Base-by-base conservation (phyloP, 257 asterid genomes). In the Nemophila menziesii region DNA sequence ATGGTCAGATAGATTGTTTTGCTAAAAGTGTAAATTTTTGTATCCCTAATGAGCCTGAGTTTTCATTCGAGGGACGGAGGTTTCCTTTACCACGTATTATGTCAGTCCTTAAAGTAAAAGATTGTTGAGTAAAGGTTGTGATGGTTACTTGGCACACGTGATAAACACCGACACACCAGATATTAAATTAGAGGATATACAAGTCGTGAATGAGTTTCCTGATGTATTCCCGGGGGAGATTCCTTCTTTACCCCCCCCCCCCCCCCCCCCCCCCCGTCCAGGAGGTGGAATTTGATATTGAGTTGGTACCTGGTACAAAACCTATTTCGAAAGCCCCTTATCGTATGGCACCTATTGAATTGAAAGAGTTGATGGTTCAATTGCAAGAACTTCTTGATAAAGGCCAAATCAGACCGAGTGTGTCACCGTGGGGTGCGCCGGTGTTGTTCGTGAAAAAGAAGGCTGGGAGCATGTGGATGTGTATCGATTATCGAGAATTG, bases 141-240 rank as follows among this genome's bases (percentile, higher is more conserved):
- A 4, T 9, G 48, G 42, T 2, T 52, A 21, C 8, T 19, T 52
- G 5, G 41, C 42, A 2, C 16, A 9, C 0, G 6, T 41, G 1
- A 1, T 8, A 8, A 40, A 27, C 33, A 16, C 13, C 11, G 2
- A 1, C 0, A 4, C 7, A 18, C 14, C 1, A 7, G 29, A 4
- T 4, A 0, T 27, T 2, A 26, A 19, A n/a, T 5, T 52, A 6
- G 12, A 18, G 8, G 17, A 29, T 9, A 43, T 52, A 2, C 49
- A 17, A 0, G 4, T 22, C 2, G 48, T 39, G 7, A 8, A 11
- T 1, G 33, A 52, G 0, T 42, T 24, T 52, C 21, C 33, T 2
- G 20, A 52, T 40, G 14, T 52, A 3, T 52, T 52, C 3, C 33
- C 18, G 3, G 43, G 42, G n/a, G 42, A 52, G 1, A 22, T 52